Evolutionary conservation across 2,329 filamentous ascomycete genomes (phyloP), one percentile per base, ranked within the genome.

Genomic region (Albophoma yamanashiensis): DNA sequence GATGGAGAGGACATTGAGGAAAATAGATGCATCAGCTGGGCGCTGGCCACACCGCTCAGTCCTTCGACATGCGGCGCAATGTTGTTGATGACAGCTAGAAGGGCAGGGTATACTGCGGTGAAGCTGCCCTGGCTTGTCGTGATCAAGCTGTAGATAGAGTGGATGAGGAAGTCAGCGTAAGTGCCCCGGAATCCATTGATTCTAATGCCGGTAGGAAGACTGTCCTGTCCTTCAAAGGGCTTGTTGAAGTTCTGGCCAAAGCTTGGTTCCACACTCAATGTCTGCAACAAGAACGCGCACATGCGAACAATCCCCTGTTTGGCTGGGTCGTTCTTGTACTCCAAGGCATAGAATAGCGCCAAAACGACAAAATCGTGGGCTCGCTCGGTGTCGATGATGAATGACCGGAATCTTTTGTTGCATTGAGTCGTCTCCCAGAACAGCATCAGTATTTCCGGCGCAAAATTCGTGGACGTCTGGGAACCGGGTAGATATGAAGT

Each of bases 351-450:
- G 75, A 95, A 99, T 4, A 97, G 77, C 47, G 95, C 86, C 25
- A 97, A 79, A 15, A 97, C 85, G 58, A 97, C 82, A 73, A 97
- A 97, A 71, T 99, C 94, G 68, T 97, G 91, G 0, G 90, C 91
- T 59, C 93, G 82, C 69, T 94, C 91, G 0, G 94, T 97, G 67
- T 99, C 94, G 64, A 97, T 93, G 68, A 99, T 94, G 74, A 97
- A 99, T 1, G 92, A 91, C 39, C 94, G 84, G 76, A 99, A 99
- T 61, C 93, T 84, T 75, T 96, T 97, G 76, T 99, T 99, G 81
- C 93, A 97, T 74, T 99, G 94, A 5, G 94, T 85, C 43, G 91
- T 86, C 76, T 99, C 94, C 94, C 94, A 99, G 70, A 97, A 97
- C 2, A 99, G 81, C 83, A 97, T 94, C 59, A 97, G 87, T 78